Percentiles rank a stretch among this genome's conserved stretches.
phyloP scores from a whole-genome alignment of 1,284 basidiomycete genomes.

The Agroathelia rolfsii region DNA sequence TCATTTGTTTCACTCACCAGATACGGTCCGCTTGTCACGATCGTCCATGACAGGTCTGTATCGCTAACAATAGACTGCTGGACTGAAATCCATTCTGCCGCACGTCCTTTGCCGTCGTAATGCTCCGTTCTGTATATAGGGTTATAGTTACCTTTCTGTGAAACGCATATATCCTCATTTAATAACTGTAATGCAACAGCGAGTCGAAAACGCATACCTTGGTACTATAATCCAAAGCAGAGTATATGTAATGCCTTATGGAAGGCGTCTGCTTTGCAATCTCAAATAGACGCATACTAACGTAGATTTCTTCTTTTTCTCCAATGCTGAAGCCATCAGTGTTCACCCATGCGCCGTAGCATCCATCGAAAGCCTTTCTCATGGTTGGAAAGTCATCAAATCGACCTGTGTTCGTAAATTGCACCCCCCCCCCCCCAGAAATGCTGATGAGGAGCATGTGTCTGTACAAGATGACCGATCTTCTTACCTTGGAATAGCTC shows the following conservation, averaged over 20 bases:
- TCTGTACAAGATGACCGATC: neutral
- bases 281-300: conserved; percentile 13
- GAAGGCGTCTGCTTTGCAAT: conserved; percentile 10
- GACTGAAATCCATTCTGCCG: conserved; percentile 14
- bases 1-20: conserved; percentile 31
- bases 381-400: conserved; percentile 10
- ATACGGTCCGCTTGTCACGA: conserved; percentile 16
- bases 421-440: too few relatives aligned
- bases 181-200: too few relatives aligned
- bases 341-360: conserved; percentile 14
- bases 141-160: conserved; percentile 22
- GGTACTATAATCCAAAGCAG: too few relatives aligned
- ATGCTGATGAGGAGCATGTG: neutral
- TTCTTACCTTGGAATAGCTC: conserved; percentile 26
- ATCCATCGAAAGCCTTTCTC: conserved; percentile 9
- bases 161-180: neutral
- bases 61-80: conserved; percentile 12
- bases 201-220: too few relatives aligned
- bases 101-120: conserved; percentile 17
- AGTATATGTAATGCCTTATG: conserved; percentile 11
- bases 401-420: too few relatives aligned
- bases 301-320: conserved; percentile 11
- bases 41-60: conserved; percentile 15
- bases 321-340: conserved; percentile 14
- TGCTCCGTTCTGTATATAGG: conserved; percentile 16